Base-by-base conservation (phyloP, 306 rosid genomes). In the Herpetospermum pedunculosum region DNA sequence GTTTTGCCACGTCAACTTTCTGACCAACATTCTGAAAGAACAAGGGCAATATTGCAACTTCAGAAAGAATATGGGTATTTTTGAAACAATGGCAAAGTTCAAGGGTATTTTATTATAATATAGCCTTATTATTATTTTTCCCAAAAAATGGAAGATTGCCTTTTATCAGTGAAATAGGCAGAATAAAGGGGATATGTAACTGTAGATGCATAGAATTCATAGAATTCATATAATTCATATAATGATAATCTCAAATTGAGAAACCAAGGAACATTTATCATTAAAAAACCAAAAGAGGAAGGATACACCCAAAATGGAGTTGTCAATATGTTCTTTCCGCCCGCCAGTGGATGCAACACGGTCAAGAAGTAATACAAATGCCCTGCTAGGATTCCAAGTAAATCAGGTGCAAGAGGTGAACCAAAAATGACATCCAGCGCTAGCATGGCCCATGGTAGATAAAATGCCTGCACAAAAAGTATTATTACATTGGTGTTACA, bases 231-330 rank as follows among this genome's bases (percentile, higher is more conserved):
- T n/a, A n/a, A n/a, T n/a, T n/a, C n/a, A n/a, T n/a, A n/a, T n/a
- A n/a, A n/a, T 43, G 29, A 52, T 21, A 2, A 21, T 21, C 58
- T 52, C 12, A 52, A 52, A 52, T 52, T 62, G 4, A 16, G 14
- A 35, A 32, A 35, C 21, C 23, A 23, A 23, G 40, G 21, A 30
- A 28, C 4, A 15, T 18, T 16, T 29, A 8, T 15, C 25, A 34
- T 70, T 53, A 58, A 69, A 30, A 65, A 54, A 70, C 44, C 38
- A 81, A 58, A 53, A 50, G 28, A 52, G 58, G 2, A 86, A 89
- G 99, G 99, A 94, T 94, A 94, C 99, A 91, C 90, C 99, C 96
- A 94, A 43, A 72, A 40, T 44, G 99, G 99, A 82, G 97, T 94
- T 85, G 75, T 80, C 73, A 94, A 70, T 58, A 91, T 79, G 83